Conservation (phyloP, 2,329 filamentous ascomycete genomes). For the Penicillium hordei region DNA sequence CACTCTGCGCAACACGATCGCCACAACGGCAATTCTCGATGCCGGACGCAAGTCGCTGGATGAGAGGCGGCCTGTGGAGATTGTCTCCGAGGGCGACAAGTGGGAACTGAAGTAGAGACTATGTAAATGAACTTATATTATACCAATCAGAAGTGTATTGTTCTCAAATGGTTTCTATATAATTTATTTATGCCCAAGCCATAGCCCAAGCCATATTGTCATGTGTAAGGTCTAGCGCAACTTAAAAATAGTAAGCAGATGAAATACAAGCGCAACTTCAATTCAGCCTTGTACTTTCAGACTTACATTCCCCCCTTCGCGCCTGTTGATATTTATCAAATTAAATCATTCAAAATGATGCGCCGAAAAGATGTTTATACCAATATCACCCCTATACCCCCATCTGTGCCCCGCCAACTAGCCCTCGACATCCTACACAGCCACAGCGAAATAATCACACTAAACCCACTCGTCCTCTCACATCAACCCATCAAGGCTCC, state of each 20-base stretch:
- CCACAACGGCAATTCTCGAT: conserved; percentile 87
- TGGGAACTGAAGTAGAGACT: conserved; percentile 66
- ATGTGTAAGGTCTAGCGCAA: not conserved
- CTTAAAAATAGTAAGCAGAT: conserved; percentile 1
- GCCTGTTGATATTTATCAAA: not conserved
- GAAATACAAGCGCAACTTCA: not conserved
- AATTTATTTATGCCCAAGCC: not conserved
- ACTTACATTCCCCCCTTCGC: too few relatives aligned
- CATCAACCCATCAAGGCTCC: conserved; percentile 69
- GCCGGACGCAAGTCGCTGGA: conserved; percentile 82
- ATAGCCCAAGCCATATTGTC: not conserved
- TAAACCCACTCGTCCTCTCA: conserved; percentile 79
- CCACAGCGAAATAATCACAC: conserved; percentile 79
- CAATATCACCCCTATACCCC: conserved; percentile 73
- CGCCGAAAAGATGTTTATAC: conserved; percentile 46
- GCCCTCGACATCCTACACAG: conserved; percentile 74
- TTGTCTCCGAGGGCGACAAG: conserved; percentile 47
- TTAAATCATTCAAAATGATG: conserved; percentile 13
- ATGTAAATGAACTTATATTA: not conserved
- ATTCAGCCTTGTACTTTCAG: not conserved
- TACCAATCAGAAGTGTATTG: not conserved
- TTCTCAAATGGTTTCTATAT: not conserved
- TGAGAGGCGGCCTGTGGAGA: conserved; percentile 74
- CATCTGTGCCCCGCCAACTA: conserved; percentile 65
- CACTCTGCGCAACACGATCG: conserved; percentile 84